Conservation (phyloP, 164 flowering plant species). For the Aristolochia fimbriata region DNA sequence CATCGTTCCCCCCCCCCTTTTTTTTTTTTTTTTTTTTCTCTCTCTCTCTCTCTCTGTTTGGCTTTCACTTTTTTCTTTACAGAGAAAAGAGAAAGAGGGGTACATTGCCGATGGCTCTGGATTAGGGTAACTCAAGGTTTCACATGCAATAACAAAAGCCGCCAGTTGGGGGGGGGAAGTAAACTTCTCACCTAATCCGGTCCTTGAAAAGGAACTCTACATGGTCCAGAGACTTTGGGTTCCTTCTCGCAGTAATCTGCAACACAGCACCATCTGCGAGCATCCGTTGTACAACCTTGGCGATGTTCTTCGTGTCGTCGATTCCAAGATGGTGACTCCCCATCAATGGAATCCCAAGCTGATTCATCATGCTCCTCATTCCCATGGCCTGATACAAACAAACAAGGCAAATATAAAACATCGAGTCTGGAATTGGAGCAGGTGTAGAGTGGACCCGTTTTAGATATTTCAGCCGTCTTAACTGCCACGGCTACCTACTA, state of each 20-base stretch:
- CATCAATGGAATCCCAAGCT: constrained; percentile 42
- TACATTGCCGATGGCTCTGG: no score
- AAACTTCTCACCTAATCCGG: constrained; percentile 31
- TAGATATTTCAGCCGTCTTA: no score
- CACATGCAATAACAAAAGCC: neutral
- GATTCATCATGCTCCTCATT: constrained; percentile 83
- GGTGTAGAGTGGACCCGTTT: no score
- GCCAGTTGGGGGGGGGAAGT: neutral
- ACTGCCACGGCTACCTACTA: no score
- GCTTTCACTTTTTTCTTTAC: no score
- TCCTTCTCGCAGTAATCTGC: constrained; percentile 71
- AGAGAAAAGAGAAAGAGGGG: no score
- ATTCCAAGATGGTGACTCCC: constrained; percentile 98
- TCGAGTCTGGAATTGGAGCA: no score
- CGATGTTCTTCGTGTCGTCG: constrained; percentile 86
- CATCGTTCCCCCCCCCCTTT: no score
- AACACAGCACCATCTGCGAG: constrained; percentile 73
- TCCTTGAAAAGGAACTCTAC: constrained; percentile 65
- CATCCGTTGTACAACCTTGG: constrained; percentile 75
- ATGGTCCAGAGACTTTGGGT: constrained; percentile 22
- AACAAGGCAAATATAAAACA: neutral
- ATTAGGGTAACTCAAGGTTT: no score
- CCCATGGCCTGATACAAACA: constrained; percentile 62
- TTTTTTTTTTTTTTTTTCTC: no score
- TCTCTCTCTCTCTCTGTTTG: no score